These are phyloP conservation scores for Naegleria lovaniensis DNA, from an alignment of 208 protist genomes.

Conservation along the genomic window DNA sequence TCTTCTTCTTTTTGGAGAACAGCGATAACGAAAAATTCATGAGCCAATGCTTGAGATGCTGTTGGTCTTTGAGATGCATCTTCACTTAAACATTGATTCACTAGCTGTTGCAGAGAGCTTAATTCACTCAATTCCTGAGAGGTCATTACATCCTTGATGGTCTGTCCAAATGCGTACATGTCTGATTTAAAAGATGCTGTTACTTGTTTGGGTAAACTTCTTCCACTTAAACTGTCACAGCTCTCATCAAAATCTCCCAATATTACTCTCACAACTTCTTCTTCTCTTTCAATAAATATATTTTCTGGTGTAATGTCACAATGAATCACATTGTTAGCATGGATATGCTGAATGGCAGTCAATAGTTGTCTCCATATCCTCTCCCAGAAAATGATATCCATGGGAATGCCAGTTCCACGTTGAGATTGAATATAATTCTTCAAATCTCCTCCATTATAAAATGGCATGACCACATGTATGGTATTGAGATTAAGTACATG, in stretches of 20 bases:
- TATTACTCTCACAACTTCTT: background rate
- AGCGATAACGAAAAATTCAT: background rate
- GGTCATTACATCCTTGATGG: background rate
- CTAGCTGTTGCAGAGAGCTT: background rate
- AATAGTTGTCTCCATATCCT: background rate
- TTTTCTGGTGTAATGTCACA: background rate
- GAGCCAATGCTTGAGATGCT: background rate
- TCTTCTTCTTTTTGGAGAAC: background rate
- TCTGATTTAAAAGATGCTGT: background rate
- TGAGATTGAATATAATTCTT: background rate
- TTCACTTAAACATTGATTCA: background rate
- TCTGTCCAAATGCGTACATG: background rate
- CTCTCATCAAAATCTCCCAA: background rate
- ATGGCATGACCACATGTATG: background rate
- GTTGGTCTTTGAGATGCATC: background rate
- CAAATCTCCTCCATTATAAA: background rate
- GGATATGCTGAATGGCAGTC: background rate
- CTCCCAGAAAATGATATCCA: background rate
- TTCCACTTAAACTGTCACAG: background rate
- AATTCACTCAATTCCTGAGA: background rate
- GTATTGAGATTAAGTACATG: background rate
- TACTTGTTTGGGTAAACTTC: background rate
- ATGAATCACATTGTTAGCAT: background rate
- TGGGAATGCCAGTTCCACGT: background rate
- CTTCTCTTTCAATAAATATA: background rate